Evolutionary conservation across 345 rosid genomes (phyloP).

Genomic region (Corchorus olitorius): DNA sequence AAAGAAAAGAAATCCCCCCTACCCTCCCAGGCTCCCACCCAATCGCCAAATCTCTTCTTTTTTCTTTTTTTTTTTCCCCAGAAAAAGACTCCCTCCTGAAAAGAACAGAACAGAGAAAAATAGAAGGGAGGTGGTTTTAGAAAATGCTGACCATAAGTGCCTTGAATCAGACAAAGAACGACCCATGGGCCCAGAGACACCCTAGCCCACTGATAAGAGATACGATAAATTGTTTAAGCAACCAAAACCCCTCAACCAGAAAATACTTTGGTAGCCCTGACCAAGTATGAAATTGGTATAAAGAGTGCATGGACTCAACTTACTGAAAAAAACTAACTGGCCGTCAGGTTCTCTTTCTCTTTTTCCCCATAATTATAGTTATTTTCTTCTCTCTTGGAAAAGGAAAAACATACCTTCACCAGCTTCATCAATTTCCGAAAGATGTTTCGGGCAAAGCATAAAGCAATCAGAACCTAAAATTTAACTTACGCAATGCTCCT

Average conservation of each 20-base stretch:
- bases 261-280: not conserved
- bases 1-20: too few species aligned
- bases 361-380: not conserved
- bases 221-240: too few species aligned
- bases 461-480: slow-evolving; percentile 24
- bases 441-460: slow-evolving; percentile 17
- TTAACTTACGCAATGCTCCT: slow-evolving; percentile 28
- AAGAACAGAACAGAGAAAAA: too few species aligned
- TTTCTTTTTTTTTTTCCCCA: too few species aligned
- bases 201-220: too few species aligned
- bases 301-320: not conserved
- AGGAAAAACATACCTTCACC: slow-evolving; percentile 46
- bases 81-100: too few species aligned
- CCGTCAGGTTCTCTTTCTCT: not conserved
- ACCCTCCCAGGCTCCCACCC: too few species aligned
- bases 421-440: slow-evolving; percentile 29
- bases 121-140: too few species aligned
- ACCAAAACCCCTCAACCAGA: not conserved
- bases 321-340: not conserved
- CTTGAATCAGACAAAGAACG: too few species aligned
- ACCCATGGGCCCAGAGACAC: too few species aligned
- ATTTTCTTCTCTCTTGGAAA: slow-evolving; percentile 16
- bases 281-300: not conserved
- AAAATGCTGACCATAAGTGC: too few species aligned
- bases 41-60: too few species aligned